phyloP scores from a whole-genome alignment of 2,329 filamentous ascomycete genomes.

The Epicoccum sorghinum region DNA sequence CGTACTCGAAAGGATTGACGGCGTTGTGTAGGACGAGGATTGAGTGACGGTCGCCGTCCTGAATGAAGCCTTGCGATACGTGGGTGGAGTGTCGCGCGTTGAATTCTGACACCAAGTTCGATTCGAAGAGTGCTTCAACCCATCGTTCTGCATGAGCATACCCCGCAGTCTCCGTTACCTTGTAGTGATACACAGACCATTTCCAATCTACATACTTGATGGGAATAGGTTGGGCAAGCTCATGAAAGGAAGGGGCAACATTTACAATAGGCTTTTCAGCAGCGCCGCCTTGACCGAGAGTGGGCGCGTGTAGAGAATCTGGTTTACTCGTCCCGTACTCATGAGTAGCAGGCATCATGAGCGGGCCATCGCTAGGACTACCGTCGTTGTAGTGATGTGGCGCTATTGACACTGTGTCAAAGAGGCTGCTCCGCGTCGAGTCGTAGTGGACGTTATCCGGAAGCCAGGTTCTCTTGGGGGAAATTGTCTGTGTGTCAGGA shows the following conservation, averaged over 20 bases:
- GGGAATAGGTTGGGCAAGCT: conserved; percentile 23
- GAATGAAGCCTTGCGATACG: conserved; percentile 32
- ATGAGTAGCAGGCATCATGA: too few relatives aligned
- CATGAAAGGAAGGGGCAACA: background rate
- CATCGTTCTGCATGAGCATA: conserved; percentile 16
- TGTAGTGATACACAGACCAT: conserved; percentile 30
- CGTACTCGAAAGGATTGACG: conserved; percentile 25
- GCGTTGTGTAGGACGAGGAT: conserved; percentile 41
- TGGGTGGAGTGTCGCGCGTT: conserved; percentile 20
- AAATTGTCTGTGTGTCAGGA: too few relatives aligned
- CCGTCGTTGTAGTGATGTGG: too few relatives aligned
- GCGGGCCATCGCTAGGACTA: too few relatives aligned
- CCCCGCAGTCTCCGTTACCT: conserved; percentile 15
- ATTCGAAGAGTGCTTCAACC: conserved; percentile 9
- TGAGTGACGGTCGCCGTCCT: conserved; percentile 19
- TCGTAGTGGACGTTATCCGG: too few relatives aligned
- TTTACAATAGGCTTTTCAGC: too few relatives aligned
- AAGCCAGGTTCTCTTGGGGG: too few relatives aligned
- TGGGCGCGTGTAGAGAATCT: too few relatives aligned
- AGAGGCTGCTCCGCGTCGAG: too few relatives aligned
- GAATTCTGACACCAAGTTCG: background rate
- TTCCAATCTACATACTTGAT: conserved; percentile 29
- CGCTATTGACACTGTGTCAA: too few relatives aligned
- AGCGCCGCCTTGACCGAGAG: too few relatives aligned
- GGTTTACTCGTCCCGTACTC: too few relatives aligned